These are phyloP conservation scores for Phyllosticta citriasiana DNA, from an alignment of 2,329 filamentous ascomycete species.

Conservation along the genomic window DNA sequence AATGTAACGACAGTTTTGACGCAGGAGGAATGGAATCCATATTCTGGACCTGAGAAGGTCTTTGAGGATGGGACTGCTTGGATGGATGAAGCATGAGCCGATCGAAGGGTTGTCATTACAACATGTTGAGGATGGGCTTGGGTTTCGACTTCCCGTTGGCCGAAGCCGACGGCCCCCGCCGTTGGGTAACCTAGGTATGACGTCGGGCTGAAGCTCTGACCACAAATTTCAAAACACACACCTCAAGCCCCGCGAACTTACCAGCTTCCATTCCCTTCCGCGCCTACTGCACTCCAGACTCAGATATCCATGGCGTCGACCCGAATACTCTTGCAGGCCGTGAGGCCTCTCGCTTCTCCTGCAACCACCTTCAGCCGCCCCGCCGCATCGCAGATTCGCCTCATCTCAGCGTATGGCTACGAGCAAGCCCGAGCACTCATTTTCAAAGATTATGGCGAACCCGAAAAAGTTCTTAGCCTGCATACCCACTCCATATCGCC, in stretches of 20 bases:
- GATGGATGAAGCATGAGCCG: neutral
- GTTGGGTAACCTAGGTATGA: neutral
- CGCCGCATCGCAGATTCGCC: conserved; percentile 24
- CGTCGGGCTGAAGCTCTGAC: conserved; percentile 8
- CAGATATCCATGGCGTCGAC: conserved; percentile 3
- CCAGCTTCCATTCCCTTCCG: neutral
- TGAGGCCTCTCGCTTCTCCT: conserved; percentile 17
- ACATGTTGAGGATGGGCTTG: neutral
- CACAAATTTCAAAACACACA: neutral
- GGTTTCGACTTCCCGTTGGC: conserved; percentile 5
- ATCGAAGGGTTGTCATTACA: neutral
- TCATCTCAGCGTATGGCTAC: conserved; percentile 61
- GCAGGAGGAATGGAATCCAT: conserved; percentile 27
- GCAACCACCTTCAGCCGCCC: neutral
- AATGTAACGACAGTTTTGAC: conserved; percentile 41
- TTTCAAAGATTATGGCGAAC: conserved; percentile 66
- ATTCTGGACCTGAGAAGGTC: conserved; percentile 33
- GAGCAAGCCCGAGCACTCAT: conserved; percentile 76
- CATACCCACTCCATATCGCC: conserved; percentile 71
- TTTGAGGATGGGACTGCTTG: conserved; percentile 25
- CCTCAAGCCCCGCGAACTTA: neutral
- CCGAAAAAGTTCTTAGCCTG: conserved; percentile 57
- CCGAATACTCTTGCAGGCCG: neutral
- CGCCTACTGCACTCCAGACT: neutral
- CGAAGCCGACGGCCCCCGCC: conserved; percentile 7